Percentiles rank a stretch among this genome's conserved stretches.
phyloP scores from a whole-genome alignment of 2,329 filamentous ascomycete genomes.

The Epichloe sp. region DNA sequence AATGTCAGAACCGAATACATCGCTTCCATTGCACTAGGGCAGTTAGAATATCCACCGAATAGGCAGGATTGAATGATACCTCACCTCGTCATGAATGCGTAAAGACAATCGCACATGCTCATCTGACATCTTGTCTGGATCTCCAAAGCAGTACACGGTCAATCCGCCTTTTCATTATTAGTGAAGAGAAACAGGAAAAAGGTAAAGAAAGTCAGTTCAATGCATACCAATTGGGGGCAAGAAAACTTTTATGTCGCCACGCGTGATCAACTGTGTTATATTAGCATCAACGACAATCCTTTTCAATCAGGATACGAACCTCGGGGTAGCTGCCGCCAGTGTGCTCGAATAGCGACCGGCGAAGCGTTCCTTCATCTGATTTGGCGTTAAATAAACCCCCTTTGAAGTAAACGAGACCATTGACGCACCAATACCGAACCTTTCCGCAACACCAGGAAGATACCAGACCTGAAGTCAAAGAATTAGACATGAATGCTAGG shows the following conservation, averaged over 20 bases:
- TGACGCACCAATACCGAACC: conserved; percentile 70
- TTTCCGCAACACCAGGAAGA: conserved; percentile 73
- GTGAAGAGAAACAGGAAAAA: neutral
- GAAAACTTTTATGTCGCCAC: conserved; percentile 89
- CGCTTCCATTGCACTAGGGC: conserved; percentile 73
- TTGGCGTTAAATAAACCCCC: conserved; percentile 13
- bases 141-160: conserved; percentile 94
- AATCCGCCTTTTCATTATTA: conserved; percentile 48
- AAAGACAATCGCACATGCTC: conserved; percentile 68
- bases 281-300: neutral
- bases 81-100: conserved; percentile 59
- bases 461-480: conserved; percentile 49
- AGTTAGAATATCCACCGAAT: neutral
- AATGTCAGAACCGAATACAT: conserved; percentile 96
- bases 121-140: conserved; percentile 87
- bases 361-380: conserved; percentile 69
- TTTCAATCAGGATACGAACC: neutral
- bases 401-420: neutral
- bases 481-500: neutral
- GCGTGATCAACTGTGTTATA: conserved; percentile 58
- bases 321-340: conserved; percentile 95
- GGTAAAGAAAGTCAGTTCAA: neutral
- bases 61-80: neutral
- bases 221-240: conserved; percentile 70
- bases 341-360: conserved; percentile 83